Base-by-base conservation (phyloP, 257 asterid genomes). In the Jaltomata sinuosa region DNA sequence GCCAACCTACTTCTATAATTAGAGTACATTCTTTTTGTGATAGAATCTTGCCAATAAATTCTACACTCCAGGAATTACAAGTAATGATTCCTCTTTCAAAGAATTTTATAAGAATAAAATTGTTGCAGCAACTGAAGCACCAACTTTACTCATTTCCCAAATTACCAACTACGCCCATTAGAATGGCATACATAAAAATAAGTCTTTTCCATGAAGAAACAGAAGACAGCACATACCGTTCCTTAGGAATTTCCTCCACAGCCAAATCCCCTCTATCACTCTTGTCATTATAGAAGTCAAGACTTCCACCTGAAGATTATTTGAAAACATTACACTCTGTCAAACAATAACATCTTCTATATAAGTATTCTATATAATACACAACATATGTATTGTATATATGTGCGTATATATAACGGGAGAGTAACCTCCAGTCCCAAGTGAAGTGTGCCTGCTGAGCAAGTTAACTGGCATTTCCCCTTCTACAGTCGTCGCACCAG, bases 381-480 rank as follows among this genome's bases (percentile, higher is more conserved):
- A 29, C 42, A 64, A 8, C 27, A 34, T 34, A 34, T 8, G 31
- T 21, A 19, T 36, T 8, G 2, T 32, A 32, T 32, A 32, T 8
- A 0, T 67, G 27, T 6, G 6, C 8, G 12, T 32, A 8, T 16
- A 34, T 14, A 31, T 7, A 65, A 2, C 3, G 6, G 31, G 74
- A 47, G 57, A 77, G 42, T 36, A 34, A 80, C 84, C 74, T 80
- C 74, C 84, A n/a, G 84, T 80, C 10, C 52, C 71, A 5, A 80
- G 74, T 34, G 84, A 80, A 80, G 55, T 36, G 71, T 55, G 68
- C 74, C 74, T 80, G 68, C 84, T 80, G 36, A 57, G 55, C 50
- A 80, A 57, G 71, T 52, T 57, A 22, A 80, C 53, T 42, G 84
- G 84, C 54, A 57, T 25, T 34, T 80, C 74, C 84, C 84, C 84